Conservation (phyloP, 2,329 filamentous ascomycete species). For the Hypoxylon sp. region DNA sequence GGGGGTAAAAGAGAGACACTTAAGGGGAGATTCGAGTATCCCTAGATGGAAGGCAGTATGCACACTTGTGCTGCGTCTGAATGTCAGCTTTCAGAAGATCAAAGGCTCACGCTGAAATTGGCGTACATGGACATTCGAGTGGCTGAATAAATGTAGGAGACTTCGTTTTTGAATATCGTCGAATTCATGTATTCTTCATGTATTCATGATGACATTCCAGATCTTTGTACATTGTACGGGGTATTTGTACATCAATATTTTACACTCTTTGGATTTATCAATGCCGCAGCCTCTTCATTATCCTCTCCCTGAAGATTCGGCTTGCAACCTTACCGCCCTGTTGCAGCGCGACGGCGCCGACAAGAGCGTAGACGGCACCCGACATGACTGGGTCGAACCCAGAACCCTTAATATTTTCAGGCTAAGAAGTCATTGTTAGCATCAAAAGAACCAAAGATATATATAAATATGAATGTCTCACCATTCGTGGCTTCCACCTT, state of each 20-base stretch:
- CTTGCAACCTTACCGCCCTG: constrained; percentile 84
- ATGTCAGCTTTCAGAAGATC: background rate
- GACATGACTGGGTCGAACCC: constrained; percentile 82
- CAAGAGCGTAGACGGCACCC: constrained; percentile 84
- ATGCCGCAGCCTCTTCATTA: constrained; percentile 66
- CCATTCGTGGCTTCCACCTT: constrained; percentile 89
- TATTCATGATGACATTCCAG: constrained; percentile 39
- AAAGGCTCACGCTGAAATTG: background rate
- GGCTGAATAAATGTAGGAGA: background rate
- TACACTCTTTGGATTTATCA: constrained; percentile 36
- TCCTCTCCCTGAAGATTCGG: constrained; percentile 80
- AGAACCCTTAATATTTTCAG: constrained; percentile 77
- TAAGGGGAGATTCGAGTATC: background rate
- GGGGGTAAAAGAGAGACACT: background rate
- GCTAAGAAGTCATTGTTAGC: constrained; percentile 57
- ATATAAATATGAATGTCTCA: constrained; percentile 61
- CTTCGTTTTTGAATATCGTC: background rate
- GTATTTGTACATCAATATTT: constrained; percentile 48
- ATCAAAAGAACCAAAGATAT: constrained; percentile 2
- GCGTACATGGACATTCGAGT: background rate
- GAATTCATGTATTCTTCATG: constrained; percentile 24
- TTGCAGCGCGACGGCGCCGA: constrained; percentile 92
- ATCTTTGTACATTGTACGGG: constrained; percentile 45
- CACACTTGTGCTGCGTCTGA: background rate
- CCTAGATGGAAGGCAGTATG: background rate